Percentiles rank a stretch among this genome's conserved stretches.
Evolutionary conservation across 768 basidiomycete species (phyloP).

Genomic region (Russula emetica): DNA sequence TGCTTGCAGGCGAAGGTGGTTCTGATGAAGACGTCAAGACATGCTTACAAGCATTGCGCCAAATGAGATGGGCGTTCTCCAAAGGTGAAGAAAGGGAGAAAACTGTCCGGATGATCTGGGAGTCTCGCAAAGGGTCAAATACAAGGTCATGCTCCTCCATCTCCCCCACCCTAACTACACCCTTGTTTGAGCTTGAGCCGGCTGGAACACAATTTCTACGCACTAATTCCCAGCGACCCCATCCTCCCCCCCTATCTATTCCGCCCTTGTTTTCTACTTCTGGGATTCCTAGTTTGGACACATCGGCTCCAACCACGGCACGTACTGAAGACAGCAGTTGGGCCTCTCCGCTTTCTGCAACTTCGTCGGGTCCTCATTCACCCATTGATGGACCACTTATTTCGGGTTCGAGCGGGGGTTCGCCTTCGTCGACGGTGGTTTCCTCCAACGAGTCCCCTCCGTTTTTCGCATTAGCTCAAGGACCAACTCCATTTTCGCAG

Average conservation of each 20-base stretch:
- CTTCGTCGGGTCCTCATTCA: constrained; percentile 25
- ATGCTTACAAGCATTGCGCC: constrained; percentile 70
- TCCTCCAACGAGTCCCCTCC: constrained; percentile 23
- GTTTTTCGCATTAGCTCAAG: constrained; percentile 24
- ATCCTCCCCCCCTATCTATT: constrained; percentile 28
- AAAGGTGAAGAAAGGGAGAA: constrained; percentile 69
- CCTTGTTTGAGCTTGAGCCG: constrained; percentile 20
- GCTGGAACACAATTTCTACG: constrained; percentile 19
- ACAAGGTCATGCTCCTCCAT: constrained; percentile 3
- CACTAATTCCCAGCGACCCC: constrained; percentile 21
- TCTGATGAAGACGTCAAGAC: constrained; percentile 47
- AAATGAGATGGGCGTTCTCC: constrained; percentile 80
- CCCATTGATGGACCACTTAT: constrained; percentile 12
- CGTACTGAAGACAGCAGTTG: constrained; percentile 26
- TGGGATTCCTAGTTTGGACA: constrained; percentile 16
- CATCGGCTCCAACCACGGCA: constrained; percentile 20
- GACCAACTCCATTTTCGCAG: constrained; percentile 22
- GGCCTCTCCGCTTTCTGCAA: constrained; percentile 26
- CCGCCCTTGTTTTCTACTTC: constrained; percentile 15
- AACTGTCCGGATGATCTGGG: constrained; percentile 49
- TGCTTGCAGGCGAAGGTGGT: constrained; percentile 58
- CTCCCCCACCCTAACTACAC: constrained; percentile 8
- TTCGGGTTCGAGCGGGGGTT: constrained; percentile 17
- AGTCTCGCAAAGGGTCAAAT: constrained; percentile 31
- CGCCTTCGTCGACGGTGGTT: constrained; percentile 24